A percentile compares a stretch with the other conserved stretches of the same genome.
These are phyloP conservation scores for Umbelopsis sp. DNA, from an alignment of 192 early-diverging fungal species.

Conservation along the genomic window DNA sequence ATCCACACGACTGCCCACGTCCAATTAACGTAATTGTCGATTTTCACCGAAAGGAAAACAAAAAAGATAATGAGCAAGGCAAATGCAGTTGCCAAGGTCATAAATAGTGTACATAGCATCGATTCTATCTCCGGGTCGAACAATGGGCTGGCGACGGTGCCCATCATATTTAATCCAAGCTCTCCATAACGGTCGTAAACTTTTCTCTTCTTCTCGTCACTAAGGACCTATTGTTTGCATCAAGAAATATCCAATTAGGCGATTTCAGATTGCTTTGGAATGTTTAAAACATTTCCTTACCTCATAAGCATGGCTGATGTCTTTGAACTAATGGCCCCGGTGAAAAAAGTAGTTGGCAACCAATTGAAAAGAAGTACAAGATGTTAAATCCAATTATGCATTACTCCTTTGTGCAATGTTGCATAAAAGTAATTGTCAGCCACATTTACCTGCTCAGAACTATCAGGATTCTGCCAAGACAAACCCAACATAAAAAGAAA, in stretches of 20 bases:
- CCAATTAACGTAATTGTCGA: conserved; percentile 76
- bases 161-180: conserved; percentile 77
- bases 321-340: conserved; percentile 64
- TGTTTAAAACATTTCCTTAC: conserved; percentile 45
- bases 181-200: conserved; percentile 93
- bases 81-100: conserved; percentile 52
- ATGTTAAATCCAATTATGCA: not conserved
- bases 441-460: conserved; percentile 40
- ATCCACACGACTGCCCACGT: conserved; percentile 74
- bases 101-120: conserved; percentile 62
- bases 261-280: conserved; percentile 13
- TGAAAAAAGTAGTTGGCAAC: conserved; percentile 19
- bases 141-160: conserved; percentile 65
- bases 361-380: not conserved
- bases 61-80: conserved; percentile 81
- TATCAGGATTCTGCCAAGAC: conserved; percentile 34
- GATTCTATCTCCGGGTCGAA: conserved; percentile 70
- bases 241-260: conserved; percentile 18
- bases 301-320: conserved; percentile 87
- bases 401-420: too few relatives aligned
- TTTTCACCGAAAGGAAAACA: conserved; percentile 73
- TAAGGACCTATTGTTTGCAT: conserved; percentile 41
- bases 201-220: conserved; percentile 78
- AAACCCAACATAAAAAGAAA: not conserved
- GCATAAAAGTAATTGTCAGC: not conserved